Evolutionary conservation across 2,329 filamentous ascomycete genomes (phyloP).

Genomic region (Cryphonectria radicalis): DNA sequence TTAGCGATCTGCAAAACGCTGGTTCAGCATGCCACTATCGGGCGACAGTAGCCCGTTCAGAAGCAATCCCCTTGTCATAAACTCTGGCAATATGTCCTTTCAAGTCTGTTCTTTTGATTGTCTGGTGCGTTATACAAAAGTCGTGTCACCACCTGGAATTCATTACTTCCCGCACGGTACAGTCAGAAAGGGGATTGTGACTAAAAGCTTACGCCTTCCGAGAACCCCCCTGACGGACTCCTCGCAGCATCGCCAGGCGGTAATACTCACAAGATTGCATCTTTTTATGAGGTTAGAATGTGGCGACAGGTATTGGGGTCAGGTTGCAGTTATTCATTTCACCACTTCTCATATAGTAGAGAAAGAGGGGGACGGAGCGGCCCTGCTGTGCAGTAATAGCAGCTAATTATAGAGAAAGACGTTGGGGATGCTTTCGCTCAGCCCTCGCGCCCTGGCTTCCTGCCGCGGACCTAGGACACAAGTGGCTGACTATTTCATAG

Average conservation of each 20-base stretch:
- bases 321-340: too few species aligned
- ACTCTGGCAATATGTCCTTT: not conserved
- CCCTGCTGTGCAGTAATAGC: too few species aligned
- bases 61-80: not conserved
- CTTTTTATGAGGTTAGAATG: not conserved
- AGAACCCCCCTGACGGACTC: not conserved
- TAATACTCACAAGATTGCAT: not conserved
- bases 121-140: not conserved
- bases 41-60: not conserved
- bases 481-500: too few species aligned
- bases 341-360: too few species aligned
- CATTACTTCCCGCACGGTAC: not conserved
- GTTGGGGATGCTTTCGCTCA: too few species aligned
- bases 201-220: not conserved
- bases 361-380: too few species aligned
- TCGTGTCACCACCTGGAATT: not conserved
- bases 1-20: not conserved
- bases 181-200: not conserved
- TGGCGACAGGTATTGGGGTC: too few species aligned
- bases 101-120: not conserved
- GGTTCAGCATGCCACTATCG: not conserved
- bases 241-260: too few species aligned
- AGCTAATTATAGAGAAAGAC: too few species aligned
- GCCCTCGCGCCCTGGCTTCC: too few species aligned
- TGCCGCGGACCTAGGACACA: too few species aligned